Base-by-base conservation (phyloP, 108 stramenopile species). In the Nitzschia sp. region DNA sequence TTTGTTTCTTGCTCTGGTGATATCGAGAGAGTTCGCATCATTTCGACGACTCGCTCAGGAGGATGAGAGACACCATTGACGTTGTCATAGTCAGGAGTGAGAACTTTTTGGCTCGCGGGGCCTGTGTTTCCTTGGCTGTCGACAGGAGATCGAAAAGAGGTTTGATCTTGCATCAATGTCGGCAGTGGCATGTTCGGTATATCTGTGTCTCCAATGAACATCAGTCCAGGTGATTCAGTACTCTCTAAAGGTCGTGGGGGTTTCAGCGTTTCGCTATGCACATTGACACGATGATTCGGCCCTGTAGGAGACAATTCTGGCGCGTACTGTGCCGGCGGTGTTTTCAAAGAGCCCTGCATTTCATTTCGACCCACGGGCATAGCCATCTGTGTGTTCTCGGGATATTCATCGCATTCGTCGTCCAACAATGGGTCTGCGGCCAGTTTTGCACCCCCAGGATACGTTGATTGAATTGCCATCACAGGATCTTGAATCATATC, bases 1-100 rank as follows among this genome's bases (percentile, higher is more conserved):
- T 23, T 3, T 33, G 11, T 5, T n/a, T 19, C 31, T 6, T 65
- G 11, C 22, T 5, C 38, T 41, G 38, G 50, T 53, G 3, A 9
- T 44, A 25, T 68, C 4, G 66, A 68, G 8, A 68, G 38, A 5
- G 13, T 62, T 13, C 60, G 17, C 5, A 44, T 62, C 60, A 44
- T 56, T 36, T 19, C 30, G 11, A 17, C n/a, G 8, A 31, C 53
- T 15, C 53, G 32, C 17, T 59, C 41, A n/a, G 58, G 21, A 17
- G 69, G 50, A 36, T 58, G 56, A 28, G 69, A 26, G 9, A 36
- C 53, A 13, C 8, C 57, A 31, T 9, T 19, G 26, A 34, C 17
- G 16, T 27, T 22, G n/a, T n/a, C n/a, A n/a, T n/a, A n/a, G n/a
- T n/a, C n/a, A n/a, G n/a, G n/a, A n/a, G n/a, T n/a, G n/a, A n/a